Evolutionary conservation across 2,329 filamentous ascomycete genomes (phyloP), one percentile per base, ranked within the genome.

Genomic region (Botrytis squamosa): DNA sequence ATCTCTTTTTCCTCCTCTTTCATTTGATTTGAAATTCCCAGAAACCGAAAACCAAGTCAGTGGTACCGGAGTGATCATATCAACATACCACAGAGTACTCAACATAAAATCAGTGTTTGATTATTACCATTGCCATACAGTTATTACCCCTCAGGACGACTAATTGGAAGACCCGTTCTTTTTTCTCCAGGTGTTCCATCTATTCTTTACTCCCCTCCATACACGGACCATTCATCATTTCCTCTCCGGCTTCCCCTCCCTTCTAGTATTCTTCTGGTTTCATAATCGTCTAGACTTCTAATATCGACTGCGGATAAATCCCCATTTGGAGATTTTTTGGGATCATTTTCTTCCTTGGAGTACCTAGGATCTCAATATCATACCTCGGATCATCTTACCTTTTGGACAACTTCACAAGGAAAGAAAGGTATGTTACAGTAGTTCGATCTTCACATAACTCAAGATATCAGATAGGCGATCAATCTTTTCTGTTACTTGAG

Each of bases 41-140:
- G 40, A 55, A 65, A 67, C 70, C 70, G 29, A 42, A 67, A 66
- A 65, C 70, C 70, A 72, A 72, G 70, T 67, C 60, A 57, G 70
- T 57, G 70, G 70, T 72, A 59, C 55, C 40, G 55, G 38, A 40
- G 40, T 44, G 20, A 59, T 62, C 40, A 55, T 46, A 67, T 46
- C 52, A 20, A 55, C 62, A 42, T 62, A n/a, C 14, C 64, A 36
- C 36, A 38, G n/a, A 44, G 25, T 52, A 52, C 46, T 40, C 25
- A 36, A 42, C 67, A 69, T 52, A 33, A 42, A 33, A 69, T 52
- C 52, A 40, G 46, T 12, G 65, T 55, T 55, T 55, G 65, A 38
- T 55, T 40, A 25, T 40, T 52, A 36, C 22, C 49, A 52, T 52
- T 9, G 10, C 49, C 49, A 5, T 55, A 49, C n/a, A 29, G 6